Evolutionary conservation across 73 alveolate species (phyloP).

Genomic region (Symbiodinium natans): DNA sequence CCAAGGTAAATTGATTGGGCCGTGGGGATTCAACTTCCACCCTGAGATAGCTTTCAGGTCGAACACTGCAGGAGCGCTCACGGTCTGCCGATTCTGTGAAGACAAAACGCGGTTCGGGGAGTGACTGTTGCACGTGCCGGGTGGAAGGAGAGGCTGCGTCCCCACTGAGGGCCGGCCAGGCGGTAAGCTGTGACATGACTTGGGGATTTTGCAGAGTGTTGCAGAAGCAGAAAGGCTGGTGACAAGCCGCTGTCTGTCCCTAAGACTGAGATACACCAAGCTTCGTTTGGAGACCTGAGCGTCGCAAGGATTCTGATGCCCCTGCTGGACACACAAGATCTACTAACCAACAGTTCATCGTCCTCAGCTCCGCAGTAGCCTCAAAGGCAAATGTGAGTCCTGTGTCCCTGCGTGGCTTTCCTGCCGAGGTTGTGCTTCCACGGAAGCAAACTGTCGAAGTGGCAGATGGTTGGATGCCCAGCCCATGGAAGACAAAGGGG

Average conservation of each 20-base stretch:
- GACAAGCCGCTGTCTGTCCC: not conserved
- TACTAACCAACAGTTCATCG: conserved; percentile 65
- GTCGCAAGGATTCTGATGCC: conserved; percentile 41
- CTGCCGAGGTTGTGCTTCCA: conserved; percentile 39
- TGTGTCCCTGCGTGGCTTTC: not conserved
- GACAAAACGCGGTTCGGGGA: no score
- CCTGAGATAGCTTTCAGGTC: no score
- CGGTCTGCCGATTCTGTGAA: no score
- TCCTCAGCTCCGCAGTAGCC: conserved; percentile 39
- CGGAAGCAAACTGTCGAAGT: conserved; percentile 41
- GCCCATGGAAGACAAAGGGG: no score
- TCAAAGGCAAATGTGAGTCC: not conserved
- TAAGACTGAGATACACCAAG: not conserved
- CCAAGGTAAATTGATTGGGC: no score
- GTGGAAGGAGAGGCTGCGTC: not conserved
- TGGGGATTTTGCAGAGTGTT: no score
- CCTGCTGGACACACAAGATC: conserved; percentile 64
- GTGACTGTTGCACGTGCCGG: no score
- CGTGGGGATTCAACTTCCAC: no score
- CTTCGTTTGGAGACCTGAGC: not conserved
- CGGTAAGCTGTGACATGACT: not conserved
- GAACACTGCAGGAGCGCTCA: no score
- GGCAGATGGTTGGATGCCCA: conserved; percentile 28
- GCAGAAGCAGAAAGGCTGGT: not conserved
- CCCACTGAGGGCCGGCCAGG: not conserved